phyloP scores from a whole-genome alignment of 305 asterid genomes.

The Solanum hybrid region DNA sequence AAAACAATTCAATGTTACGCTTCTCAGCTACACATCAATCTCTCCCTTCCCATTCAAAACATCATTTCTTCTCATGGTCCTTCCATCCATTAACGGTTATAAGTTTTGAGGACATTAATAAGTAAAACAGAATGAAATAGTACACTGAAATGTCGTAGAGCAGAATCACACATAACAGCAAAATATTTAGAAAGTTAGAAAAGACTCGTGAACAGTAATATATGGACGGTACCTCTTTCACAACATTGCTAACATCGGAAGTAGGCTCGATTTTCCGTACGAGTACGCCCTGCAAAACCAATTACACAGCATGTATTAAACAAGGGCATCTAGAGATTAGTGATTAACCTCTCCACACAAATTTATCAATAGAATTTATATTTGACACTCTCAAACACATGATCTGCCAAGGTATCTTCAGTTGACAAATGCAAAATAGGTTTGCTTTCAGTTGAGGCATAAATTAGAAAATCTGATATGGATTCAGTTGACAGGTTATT shows the following conservation, averaged over 20 bases:
- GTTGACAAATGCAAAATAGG: background rate
- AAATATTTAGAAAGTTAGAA: background rate
- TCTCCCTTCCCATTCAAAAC: background rate
- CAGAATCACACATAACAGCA: background rate
- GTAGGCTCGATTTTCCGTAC: slow-evolving; percentile 88
- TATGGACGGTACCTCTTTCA: slow-evolving; percentile 61
- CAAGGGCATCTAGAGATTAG: background rate
- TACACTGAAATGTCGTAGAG: background rate
- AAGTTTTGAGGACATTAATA: background rate
- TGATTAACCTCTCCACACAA: background rate
- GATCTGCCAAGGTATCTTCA: background rate
- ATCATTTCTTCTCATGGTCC: background rate
- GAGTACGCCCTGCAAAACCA: slow-evolving; percentile 67
- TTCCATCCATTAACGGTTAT: background rate
- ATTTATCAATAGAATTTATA: background rate
- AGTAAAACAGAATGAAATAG: background rate
- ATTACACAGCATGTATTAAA: background rate
- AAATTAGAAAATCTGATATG: background rate
- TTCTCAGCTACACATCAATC: background rate
- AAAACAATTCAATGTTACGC: background rate
- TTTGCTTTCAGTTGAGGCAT: background rate
- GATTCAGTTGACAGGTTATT: background rate
- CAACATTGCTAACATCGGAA: slow-evolving; percentile 60
- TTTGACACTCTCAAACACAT: background rate
- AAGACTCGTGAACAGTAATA: slow-evolving; percentile 6